Base-by-base conservation (phyloP, 192 early-diverging fungal species). In the Phlyctochytrium arcticum region DNA sequence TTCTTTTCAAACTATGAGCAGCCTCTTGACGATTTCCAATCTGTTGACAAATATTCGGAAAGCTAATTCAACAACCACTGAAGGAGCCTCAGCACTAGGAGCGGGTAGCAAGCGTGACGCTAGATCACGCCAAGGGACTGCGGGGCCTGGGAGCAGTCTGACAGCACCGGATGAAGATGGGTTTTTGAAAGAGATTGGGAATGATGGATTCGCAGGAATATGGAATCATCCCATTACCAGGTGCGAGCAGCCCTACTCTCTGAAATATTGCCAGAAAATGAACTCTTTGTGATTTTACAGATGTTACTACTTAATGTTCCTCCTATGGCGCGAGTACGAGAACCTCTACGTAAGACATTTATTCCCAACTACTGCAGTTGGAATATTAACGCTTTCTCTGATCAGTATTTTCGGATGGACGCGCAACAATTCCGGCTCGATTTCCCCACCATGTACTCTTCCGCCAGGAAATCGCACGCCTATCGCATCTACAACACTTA, bases 221-320 rank as follows among this genome's bases (percentile, higher is more conserved):
- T 78, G 75, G 72, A 78, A 75, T 63, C 79, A 80, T 72, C 66
- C 73, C 4, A 56, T 80, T 31, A 75, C 79, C 12, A 48, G 78
- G 78, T 80, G 49, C 19, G 42, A 17, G n/a, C 33, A 34, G 32
- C 5, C 19, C 8, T 26, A 58, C 15, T 50, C 57, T 62, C 57
- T 12, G 2, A 30, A 54, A 62, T 12, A 1, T n/a, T 12, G 21
- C 39, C 12, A 2, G 21, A 44, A 19, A 19, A 44, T 44, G 2
- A 8, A 17, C 17, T 39, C 15, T 37, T 60, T 15, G 30, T 37
- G 54, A 55, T 29, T 33, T 55, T 73, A 24, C 53, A 78, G 76
- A 49, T 54, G 57, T 31, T 80, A 80, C 51, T 78, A 78, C 50
- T 44, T 80, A n/a, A 80, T 80, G 79, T 80, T 70, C 54, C 46